These are phyloP conservation scores for Penstemon barbatus DNA, from an alignment of 257 asterid species.

Conservation along the genomic window DNA sequence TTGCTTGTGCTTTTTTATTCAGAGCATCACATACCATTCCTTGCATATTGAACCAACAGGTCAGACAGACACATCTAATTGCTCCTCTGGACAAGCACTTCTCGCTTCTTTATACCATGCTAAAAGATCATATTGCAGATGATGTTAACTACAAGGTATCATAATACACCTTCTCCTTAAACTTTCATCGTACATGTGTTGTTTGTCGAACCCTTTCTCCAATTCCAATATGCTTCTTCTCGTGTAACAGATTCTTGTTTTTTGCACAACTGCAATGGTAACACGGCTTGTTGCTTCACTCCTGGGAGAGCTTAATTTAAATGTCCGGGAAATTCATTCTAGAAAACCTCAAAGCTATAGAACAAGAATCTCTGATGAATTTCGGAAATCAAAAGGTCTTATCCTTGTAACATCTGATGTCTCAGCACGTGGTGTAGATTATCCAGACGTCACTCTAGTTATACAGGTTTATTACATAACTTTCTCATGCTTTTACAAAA, in stretches of 20 bases:
- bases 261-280: constrained; percentile 99
- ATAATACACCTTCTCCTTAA: neutral
- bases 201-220: neutral
- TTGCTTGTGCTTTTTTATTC: too few species aligned
- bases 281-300: constrained; percentile 89
- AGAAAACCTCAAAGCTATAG: constrained; percentile 91
- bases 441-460: constrained; percentile 92
- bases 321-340: constrained; percentile 92
- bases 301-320: constrained; percentile 76
- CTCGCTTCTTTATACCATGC: constrained; percentile 62
- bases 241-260: constrained; percentile 77
- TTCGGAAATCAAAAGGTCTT: constrained; percentile 90
- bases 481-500: constrained; percentile 13
- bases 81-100: constrained; percentile 84
- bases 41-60: constrained; percentile 47
- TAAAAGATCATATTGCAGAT: constrained; percentile 82
- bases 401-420: constrained; percentile 96
- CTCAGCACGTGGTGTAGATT: constrained; percentile 98
- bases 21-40: neutral
- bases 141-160: constrained; percentile 85
- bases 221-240: constrained; percentile 3
- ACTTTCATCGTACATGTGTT: neutral
- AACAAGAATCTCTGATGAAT: constrained; percentile 88
- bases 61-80: constrained; percentile 76
- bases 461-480: constrained; percentile 56